These are phyloP conservation scores for Mimosa pudica DNA, from an alignment of 306 rosid genomes.

Conservation along the genomic window DNA sequence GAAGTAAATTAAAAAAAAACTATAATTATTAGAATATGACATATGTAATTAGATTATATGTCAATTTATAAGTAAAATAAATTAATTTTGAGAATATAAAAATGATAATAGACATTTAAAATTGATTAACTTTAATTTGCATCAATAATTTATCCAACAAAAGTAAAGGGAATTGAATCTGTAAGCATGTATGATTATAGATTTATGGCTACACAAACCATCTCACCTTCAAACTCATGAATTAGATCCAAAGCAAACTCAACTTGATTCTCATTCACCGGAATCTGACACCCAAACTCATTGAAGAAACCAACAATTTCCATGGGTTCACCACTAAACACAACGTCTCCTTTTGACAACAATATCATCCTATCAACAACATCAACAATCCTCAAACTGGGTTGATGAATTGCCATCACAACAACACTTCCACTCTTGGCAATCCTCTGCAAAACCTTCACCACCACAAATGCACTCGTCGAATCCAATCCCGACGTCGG, in stretches of 20 bases:
- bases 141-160: too few species aligned
- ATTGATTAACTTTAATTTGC: too few species aligned
- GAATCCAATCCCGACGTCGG: conserved; percentile 96
- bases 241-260: conserved; percentile 92
- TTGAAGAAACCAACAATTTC: conserved; percentile 60
- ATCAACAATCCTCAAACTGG: conserved; percentile 78
- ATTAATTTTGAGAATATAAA: too few species aligned
- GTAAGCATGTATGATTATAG: not conserved
- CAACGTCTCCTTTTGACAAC: conserved; percentile 81
- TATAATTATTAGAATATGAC: too few species aligned
- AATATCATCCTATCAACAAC: conserved; percentile 73
- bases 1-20: too few species aligned
- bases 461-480: conserved; percentile 93
- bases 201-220: not conserved
- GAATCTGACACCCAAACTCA: conserved; percentile 81
- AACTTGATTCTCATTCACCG: conserved; percentile 79
- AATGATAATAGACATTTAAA: too few species aligned
- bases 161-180: too few species aligned
- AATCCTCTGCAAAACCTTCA: conserved; percentile 80
- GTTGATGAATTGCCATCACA: conserved; percentile 90
- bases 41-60: too few species aligned
- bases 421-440: conserved; percentile 98
- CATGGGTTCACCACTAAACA: conserved; percentile 74
- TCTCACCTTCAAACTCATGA: conserved; percentile 64
- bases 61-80: too few species aligned